Base-by-base conservation (phyloP, 352 stramenopile species). In the Pythium sp. region DNA sequence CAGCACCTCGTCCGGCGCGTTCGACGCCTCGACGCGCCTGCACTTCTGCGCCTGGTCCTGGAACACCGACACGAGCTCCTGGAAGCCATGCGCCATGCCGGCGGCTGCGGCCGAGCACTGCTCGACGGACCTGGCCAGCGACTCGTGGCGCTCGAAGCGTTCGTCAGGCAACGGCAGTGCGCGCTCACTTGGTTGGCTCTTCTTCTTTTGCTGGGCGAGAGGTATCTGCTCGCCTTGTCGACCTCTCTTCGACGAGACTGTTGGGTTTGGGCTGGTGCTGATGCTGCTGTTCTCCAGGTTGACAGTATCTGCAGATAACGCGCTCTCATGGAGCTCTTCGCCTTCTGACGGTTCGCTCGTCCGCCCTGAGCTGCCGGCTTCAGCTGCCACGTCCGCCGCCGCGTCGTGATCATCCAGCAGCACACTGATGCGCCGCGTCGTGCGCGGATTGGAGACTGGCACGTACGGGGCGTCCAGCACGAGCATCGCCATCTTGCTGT, bases 61-160 rank as follows among this genome's bases (percentile, higher is more conserved):
- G 58, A 82, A 80, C 43, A 80, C 69, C 8, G 36, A 18, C 18
- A 76, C 72, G 28, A 84, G 70, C 47, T 84, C 77, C 64, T 84
- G 74, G 58, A 84, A 81, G 49, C 74, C 77, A 30, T 70, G 70
- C 49, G 74, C 72, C 77, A 81, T 81, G 28, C 70, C 72, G 1
- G 79, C 81, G 24, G 79, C 79, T 24, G 81, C 77, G 47, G 71
- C 68, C 3, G 79, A 79, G 26, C 81, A 82, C 51, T 87, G 77
- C 70, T 87, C 77, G 28, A 89, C 77, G 4, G 81, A 84, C 34
- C 62, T 77, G 20, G 69, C 59, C 36, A 89, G 66, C 32, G 73
- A 59, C 20, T 64, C 64, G 30, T 46, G 43, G n/a, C 38, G 38
- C 24, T 64, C 58, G 30, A 34, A 51, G 9, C 18, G 58, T 30